Evolutionary conservation across 495 filamentous ascomycete species (phyloP).

Genomic region (Hypoxylon fragiforme): DNA sequence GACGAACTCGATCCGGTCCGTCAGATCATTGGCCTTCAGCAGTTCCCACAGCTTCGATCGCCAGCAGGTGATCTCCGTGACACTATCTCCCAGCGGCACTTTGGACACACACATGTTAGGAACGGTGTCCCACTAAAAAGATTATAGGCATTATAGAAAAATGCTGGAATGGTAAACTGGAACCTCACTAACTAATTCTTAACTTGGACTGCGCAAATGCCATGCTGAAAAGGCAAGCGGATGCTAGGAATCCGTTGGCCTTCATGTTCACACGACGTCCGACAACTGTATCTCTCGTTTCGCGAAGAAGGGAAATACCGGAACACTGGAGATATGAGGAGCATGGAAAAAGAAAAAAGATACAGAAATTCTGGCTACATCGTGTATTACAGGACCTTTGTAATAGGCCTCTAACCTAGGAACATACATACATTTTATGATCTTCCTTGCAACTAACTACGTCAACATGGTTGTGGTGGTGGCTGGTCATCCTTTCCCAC

Average conservation of each 20-base stretch:
- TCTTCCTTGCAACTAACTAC: too few species aligned
- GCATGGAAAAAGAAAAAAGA: not conserved
- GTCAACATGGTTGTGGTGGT: not conserved
- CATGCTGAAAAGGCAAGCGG: not conserved
- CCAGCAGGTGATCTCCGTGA: constrained; percentile 51
- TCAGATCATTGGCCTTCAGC: constrained; percentile 34
- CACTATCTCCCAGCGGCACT: constrained; percentile 49
- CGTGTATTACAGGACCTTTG: too few species aligned
- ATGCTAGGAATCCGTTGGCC: constrained; percentile 1
- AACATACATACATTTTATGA: too few species aligned
- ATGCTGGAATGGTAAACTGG: not conserved
- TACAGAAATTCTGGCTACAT: too few species aligned
- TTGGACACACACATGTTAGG: not conserved
- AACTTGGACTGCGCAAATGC: constrained; percentile 13
- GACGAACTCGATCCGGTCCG: constrained; percentile 43
- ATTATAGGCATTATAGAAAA: not conserved
- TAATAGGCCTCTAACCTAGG: too few species aligned
- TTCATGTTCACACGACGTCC: constrained; percentile 13
- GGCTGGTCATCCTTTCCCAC: not conserved
- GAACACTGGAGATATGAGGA: not conserved
- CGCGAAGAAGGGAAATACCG: too few species aligned
- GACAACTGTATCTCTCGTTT: not conserved
- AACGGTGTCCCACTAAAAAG: too few species aligned
- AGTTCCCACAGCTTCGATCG: constrained; percentile 44
- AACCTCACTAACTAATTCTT: constrained; percentile 28